Evolutionary conservation across 2,329 filamentous ascomycete species (phyloP).

Genomic region (Exophiala mesophila): DNA sequence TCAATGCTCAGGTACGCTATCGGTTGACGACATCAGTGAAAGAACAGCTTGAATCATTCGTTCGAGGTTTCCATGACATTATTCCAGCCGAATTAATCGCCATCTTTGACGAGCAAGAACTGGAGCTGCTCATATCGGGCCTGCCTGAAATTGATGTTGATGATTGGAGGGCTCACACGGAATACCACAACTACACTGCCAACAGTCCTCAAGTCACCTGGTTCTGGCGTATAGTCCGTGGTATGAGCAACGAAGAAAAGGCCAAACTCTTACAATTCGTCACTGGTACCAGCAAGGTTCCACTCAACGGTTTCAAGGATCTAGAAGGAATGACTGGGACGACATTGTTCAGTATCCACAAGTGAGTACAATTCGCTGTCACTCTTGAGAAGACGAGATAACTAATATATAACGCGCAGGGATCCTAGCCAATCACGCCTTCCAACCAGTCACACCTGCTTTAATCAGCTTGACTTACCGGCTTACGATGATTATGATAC

Average conservation of each 20-base stretch:
- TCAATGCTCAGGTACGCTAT: constrained; percentile 89
- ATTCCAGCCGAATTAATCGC: constrained; percentile 89
- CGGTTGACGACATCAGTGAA: constrained; percentile 86
- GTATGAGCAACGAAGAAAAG: constrained; percentile 97
- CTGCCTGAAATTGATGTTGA: constrained; percentile 96
- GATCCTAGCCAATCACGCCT: constrained; percentile 68
- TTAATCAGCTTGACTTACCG: constrained; percentile 97
- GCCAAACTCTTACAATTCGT: constrained; percentile 97
- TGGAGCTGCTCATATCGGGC: constrained; percentile 93
- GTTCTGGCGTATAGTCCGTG: constrained; percentile 98
- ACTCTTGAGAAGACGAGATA: not conserved
- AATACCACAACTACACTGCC: constrained; percentile 95
- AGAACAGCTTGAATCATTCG: constrained; percentile 88
- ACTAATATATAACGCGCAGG: constrained; percentile 12
- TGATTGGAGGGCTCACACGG: constrained; percentile 98
- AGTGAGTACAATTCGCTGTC: constrained; percentile 34
- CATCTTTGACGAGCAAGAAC: constrained; percentile 97
- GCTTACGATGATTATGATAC: constrained; percentile 96
- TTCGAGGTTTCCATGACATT: constrained; percentile 95
- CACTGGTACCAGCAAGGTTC: constrained; percentile 96
- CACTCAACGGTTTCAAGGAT: constrained; percentile 97
- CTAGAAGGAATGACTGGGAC: constrained; percentile 99
- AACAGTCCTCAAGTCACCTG: constrained; percentile 96
- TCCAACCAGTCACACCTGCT: constrained; percentile 96
- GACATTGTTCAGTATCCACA: constrained; percentile 97